Evolutionary conservation across 345 rosid genomes (phyloP), one percentile per base, ranked within the genome.

Genomic region (Streptanthus diversifolius): DNA sequence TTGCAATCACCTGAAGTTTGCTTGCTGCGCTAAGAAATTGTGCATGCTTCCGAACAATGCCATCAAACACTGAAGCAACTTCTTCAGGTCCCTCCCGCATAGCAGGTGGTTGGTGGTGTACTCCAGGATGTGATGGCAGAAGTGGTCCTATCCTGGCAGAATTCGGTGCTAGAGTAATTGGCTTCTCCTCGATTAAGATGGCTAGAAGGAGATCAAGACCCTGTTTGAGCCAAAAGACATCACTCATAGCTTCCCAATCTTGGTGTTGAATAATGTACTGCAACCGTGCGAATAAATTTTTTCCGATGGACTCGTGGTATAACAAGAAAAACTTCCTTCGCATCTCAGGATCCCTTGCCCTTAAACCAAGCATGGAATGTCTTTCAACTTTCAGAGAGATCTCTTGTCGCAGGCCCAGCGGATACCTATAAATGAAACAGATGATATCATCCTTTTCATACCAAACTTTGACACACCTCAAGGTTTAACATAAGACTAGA

Each of bases 151-250:
- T 84, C 83, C 93, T 86, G 27, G 99, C 99, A 78, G 98, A 88
- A 81, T 95, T 91, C 72, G 99, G 91, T 63, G 98, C 99, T 66
- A 95, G 87, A 35, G 89, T 95, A 72, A 95, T 95, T 44, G 93
- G 87, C 75, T 90, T 87, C 66, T 90, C 86, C 82, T 87, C 93
- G 15, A 90, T 91, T 64, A 95, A 81, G 64, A 91, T 85, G 43
- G 99, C 95, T 61, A 95, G 82, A 68, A 95, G 93, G 77, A 95
- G 93, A 87, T 95, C 99, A 72, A 95, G 96, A 48, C 99, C 98
- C 69, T 95, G 99, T 81, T 95, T 95, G 73, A 95, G 93, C 99
- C 99, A 95, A 81, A 95, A 95, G 70, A 95, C 99, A 81, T 95
- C 97, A 73, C 93, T 89, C 77, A 91, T 69, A 80, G 99, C 96